Evolutionary conservation across 257 asterid genomes (phyloP).

Genomic region (Fraxinus excelsior): DNA sequence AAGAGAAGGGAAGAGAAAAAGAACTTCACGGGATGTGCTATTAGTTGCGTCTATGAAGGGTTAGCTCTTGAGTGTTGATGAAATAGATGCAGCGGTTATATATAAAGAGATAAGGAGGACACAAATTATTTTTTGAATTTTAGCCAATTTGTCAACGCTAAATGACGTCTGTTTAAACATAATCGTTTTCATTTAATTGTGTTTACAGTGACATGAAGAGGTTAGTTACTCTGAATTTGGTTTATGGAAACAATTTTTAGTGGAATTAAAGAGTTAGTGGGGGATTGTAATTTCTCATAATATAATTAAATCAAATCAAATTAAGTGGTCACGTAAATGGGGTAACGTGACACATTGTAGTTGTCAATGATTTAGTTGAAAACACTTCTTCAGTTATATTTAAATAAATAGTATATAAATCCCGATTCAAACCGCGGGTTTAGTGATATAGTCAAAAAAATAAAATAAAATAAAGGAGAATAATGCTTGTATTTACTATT

Average conservation of each 20-base stretch:
- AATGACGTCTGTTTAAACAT: slow-evolving; percentile 13
- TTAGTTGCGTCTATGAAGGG: slow-evolving; percentile 21
- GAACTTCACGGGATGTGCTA: slow-evolving; percentile 30
- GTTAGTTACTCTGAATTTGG: slow-evolving; percentile 25
- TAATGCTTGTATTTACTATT: neutral
- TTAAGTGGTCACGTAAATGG: neutral
- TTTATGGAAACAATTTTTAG: neutral
- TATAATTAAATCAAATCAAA: neutral
- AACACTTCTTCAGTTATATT: too few relatives aligned
- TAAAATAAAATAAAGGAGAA: neutral
- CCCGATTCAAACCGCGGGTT: too few relatives aligned
- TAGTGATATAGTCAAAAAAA: too few relatives aligned
- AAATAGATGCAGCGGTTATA: slow-evolving; percentile 7
- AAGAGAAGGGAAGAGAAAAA: neutral
- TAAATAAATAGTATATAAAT: too few relatives aligned
- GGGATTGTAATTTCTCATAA: neutral
- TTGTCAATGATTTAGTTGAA: neutral
- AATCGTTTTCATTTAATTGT: slow-evolving; percentile 1
- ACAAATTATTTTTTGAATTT: neutral
- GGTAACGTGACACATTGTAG: too few relatives aligned
- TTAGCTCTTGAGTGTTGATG: slow-evolving; percentile 1
- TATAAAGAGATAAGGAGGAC: neutral
- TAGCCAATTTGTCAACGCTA: slow-evolving; percentile 25
- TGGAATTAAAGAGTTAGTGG: neutral
- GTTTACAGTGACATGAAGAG: slow-evolving; percentile 34